A percentile compares a stretch with the other conserved stretches of the same genome.
Evolutionary conservation across 176 grass and related monocot species (phyloP).

Genomic region (Eragrostis curvula): DNA sequence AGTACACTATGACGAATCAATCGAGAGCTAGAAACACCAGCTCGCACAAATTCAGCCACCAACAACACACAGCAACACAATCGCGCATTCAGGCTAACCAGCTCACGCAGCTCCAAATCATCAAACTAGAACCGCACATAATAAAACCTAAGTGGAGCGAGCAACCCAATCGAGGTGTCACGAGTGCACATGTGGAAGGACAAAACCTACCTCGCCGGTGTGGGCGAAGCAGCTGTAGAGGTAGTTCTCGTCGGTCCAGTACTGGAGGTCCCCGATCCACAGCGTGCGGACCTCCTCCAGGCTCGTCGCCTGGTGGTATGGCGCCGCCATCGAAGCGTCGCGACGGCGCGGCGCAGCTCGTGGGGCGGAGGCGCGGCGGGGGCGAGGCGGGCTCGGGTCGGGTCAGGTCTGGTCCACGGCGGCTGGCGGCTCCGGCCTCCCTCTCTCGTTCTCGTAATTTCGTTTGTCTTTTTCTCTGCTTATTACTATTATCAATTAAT

Average conservation of each 20-base stretch:
- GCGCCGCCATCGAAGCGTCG: slow-evolving; percentile 49
- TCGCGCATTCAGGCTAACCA: slow-evolving; percentile 2
- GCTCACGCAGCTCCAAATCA: not conserved
- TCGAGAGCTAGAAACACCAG: not conserved
- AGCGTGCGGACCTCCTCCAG: slow-evolving; percentile 98
- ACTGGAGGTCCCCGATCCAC: slow-evolving; percentile 99
- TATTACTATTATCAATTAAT: not conserved
- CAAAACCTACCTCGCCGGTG: slow-evolving; percentile 80
- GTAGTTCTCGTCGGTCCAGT: slow-evolving; percentile 98
- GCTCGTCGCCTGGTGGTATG: slow-evolving; percentile 87
- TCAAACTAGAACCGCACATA: not conserved
- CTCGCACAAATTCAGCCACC: not conserved
- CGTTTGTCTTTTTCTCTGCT: not conserved
- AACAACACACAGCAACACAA: not conserved
- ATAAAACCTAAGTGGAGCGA: not conserved
- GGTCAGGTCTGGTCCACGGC: not conserved
- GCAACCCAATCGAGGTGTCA: not conserved
- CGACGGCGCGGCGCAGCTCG: slow-evolving; percentile 20
- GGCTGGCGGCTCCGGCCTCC: not conserved
- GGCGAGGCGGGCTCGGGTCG: not conserved
- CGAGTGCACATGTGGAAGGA: not conserved
- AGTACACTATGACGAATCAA: not conserved
- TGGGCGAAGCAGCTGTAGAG: slow-evolving; percentile 91
- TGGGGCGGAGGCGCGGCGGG: slow-evolving; percentile 37
- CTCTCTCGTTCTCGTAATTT: not conserved